A percentile compares a stretch with the other conserved stretches of the same genome.
Conservation (phyloP, 129 eudicot species). For the Escallonia rubra region DNA sequence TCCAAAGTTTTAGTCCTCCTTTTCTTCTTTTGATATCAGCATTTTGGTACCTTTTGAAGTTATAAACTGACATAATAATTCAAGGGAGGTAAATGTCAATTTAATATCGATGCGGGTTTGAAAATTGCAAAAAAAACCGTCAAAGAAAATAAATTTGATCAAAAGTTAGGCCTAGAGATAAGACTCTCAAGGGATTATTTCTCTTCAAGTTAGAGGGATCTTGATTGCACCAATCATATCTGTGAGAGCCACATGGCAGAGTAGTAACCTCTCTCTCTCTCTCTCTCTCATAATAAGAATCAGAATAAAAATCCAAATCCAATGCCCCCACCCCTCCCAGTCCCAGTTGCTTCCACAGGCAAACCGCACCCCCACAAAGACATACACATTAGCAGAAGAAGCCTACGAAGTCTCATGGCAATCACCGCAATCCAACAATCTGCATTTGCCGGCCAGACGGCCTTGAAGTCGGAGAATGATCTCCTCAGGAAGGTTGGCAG, state of each 20-base stretch:
- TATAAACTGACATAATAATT: no score
- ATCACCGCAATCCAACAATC: conserved; percentile 58
- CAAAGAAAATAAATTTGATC: no score
- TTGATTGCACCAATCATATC: no score
- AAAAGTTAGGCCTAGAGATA: no score
- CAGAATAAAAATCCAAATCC: conserved; percentile 13
- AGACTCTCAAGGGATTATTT: no score
- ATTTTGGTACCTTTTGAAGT: no score
- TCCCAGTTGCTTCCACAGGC: not conserved
- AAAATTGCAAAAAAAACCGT: no score
- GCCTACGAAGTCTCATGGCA: conserved; percentile 24
- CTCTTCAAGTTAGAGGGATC: no score
- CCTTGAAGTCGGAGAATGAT: conserved; percentile 43
- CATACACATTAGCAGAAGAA: not conserved
- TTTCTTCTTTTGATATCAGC: no score
- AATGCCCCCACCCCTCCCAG: not conserved
- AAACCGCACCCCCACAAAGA: not conserved
- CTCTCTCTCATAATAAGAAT: not conserved
- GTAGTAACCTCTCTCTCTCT: not conserved
- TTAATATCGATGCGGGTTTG: no score
- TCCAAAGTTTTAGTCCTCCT: no score
- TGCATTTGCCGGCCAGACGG: conserved; percentile 45
- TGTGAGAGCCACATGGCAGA: conserved; percentile 19
- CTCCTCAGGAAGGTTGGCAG: conserved; percentile 35
- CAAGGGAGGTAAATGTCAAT: no score